Evolutionary conservation across 164 flowering plant genomes (phyloP), one percentile per base, ranked within the genome.

Genomic region (Magnolia kwangsiensis): DNA sequence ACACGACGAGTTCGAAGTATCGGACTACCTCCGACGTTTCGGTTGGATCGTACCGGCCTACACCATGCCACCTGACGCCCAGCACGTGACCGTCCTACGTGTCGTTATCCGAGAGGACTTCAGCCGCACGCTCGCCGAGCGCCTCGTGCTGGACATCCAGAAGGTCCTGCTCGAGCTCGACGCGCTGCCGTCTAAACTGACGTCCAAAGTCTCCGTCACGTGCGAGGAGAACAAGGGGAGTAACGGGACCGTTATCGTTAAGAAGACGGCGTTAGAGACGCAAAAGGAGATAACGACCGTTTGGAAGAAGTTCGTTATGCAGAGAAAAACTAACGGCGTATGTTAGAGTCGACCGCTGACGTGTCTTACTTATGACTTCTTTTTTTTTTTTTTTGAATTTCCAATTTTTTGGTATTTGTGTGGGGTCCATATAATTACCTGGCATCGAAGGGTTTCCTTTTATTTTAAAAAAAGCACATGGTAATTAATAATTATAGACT

Each of bases 71-170:
- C 71, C 91, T 0, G 80, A 90, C 72, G 94, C 94, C 0, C 78
- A 90, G 55, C 88, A 88, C 73, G 73, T 89, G 3, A 86, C 93
- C 0, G 92, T 90, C 18, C 85, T 90, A 0, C 83, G 94, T 8
- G 89, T 91, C 3, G 97, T 92, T 7, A 79, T 92, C 1, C 72
- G 97, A 14, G 94, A 90, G 55, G 97, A 92, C 72, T 91, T 91
- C 80, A 88, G 89, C 27, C 86, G 89, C 66, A 84, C 87, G n/a
- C 86, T 92, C 1, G 93, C 90, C 0, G 96, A 92, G 85, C 85
- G 93, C 16, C 87, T 92, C 7, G 86, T 88, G n/a, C 11, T 74
- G 0, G 94, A 90, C 81, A 86, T 92, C 50, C 63, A 74, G 4
- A 87, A 85, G 69, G 94, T 89, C 8, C 76, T 90, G 8, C 78